Percentiles rank a stretch among this genome's conserved stretches.
Evolutionary conservation across 1,139 yeast genomes (phyloP).

Genomic region (Candida neerlandica): DNA sequence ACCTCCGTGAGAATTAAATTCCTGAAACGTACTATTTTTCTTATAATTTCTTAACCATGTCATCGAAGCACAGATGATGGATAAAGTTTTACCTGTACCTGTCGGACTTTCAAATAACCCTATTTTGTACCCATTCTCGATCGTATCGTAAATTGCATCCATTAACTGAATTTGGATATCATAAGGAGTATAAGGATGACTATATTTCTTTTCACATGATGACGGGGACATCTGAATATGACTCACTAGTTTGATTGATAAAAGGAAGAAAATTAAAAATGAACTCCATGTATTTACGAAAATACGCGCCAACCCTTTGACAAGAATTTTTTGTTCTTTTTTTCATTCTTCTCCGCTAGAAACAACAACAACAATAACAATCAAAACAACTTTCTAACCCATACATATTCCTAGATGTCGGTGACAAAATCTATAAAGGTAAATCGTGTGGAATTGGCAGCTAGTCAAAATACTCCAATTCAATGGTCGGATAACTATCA

Average conservation of each 20-base stretch:
- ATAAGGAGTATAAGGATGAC: constrained; percentile 85
- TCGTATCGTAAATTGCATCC: constrained; percentile 68
- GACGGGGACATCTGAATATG: not conserved
- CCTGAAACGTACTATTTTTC: constrained; percentile 30
- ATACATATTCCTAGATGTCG: constrained; percentile 8
- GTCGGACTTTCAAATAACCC: constrained; percentile 94
- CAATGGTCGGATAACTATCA: constrained; percentile 43
- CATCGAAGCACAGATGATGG: constrained; percentile 82
- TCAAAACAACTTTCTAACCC: not conserved
- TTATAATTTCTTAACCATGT: constrained; percentile 79
- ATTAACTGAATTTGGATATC: constrained; percentile 76
- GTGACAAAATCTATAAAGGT: constrained; percentile 25
- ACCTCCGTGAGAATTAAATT: constrained; percentile 33
- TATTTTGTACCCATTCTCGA: constrained; percentile 60
- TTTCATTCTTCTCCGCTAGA: not conserved
- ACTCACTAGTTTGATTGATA: not conserved
- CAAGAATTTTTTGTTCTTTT: not conserved
- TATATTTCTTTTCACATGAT: constrained; percentile 29
- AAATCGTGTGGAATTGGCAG: constrained; percentile 26
- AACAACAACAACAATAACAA: constrained; percentile 4
- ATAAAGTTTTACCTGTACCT: constrained; percentile 91
- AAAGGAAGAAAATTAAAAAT: not conserved
- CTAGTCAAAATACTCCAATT: constrained; percentile 31
- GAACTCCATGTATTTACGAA: not conserved
- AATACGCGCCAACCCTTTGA: not conserved